Evolutionary conservation across 257 asterid genomes (phyloP).

Genomic region (Solanum habrochaites): DNA sequence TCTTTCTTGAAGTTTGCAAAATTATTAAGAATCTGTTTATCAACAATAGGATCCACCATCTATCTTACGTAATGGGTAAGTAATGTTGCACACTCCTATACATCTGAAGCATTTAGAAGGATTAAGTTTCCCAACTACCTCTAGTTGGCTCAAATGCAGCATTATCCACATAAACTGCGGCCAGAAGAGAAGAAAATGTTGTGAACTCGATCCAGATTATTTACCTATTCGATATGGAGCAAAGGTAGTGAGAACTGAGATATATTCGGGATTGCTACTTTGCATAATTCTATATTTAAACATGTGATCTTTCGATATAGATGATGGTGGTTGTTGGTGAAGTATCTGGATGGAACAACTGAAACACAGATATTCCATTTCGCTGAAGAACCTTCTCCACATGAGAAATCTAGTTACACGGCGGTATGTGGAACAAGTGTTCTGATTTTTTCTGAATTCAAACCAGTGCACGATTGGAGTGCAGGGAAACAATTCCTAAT

Average conservation of each 20-base stretch:
- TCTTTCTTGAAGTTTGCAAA: neutral
- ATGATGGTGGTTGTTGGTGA: slow-evolving; percentile 8
- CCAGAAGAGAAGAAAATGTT: slow-evolving; percentile 69
- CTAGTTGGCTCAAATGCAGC: slow-evolving; percentile 94
- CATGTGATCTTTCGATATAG: neutral
- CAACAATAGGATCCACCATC: neutral
- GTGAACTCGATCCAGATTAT: slow-evolving; percentile 81
- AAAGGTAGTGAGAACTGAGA: slow-evolving; percentile 42
- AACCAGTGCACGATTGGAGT: neutral
- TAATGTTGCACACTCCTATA: neutral
- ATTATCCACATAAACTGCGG: slow-evolving; percentile 62
- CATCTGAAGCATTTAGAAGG: slow-evolving; percentile 66
- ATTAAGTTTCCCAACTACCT: slow-evolving; percentile 87
- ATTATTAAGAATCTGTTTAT: neutral
- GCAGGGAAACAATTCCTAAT: neutral
- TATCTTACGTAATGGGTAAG: neutral
- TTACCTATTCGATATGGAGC: slow-evolving; percentile 97
- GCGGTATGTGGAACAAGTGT: slow-evolving; percentile 46
- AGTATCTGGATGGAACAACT: slow-evolving; percentile 98
- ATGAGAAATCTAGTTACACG: slow-evolving; percentile 91
- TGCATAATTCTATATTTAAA: neutral
- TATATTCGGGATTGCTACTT: neutral
- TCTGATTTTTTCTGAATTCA: neutral
- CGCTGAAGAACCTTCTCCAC: slow-evolving; percentile 77
- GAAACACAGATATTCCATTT: slow-evolving; percentile 97